Base-by-base conservation (phyloP, 306 rosid species). In the Senna siamea region DNA sequence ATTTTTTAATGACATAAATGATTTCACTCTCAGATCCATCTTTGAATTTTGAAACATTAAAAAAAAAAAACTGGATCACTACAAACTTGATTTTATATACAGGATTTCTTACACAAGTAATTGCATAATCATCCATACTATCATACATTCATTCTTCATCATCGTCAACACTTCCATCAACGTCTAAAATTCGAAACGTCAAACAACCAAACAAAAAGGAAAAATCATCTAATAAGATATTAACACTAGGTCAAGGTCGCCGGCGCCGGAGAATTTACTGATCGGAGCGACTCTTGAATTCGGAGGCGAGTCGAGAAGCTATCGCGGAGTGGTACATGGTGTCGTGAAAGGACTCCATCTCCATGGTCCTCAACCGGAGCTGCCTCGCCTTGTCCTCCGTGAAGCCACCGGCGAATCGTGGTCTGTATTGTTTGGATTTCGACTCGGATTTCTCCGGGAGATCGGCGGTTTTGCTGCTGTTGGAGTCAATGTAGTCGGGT, bases 261-360 rank as follows among this genome's bases (percentile, higher is more conserved):
- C 71, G 20, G 46, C 55, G 56, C 70, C 72, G 78, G 72, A 44
- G 6, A 66, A 14, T 34, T 81, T 74, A 87, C 19, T 0, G 73
- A 80, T 87, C 91, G 80, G 83, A 82, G 41, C 72, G 62, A 26
- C 43, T 75, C 22, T 87, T 85, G 82, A 91, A 88, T 60, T 93
- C 97, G 6, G 92, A 79, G 66, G 98, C 98, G 61, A 93, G 96
- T 17, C 98, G 79, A 55, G 89, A 82, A 54, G 98, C 98, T 84
- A 93, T 93, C 13, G 98, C 93, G 18, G 96, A 91, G 89, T 91
- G 97, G 56, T 93, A 93, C 98, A 93, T 93, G 28, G 79, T 88
- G 76, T 91, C 96, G 66, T 91, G 98, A 80, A 85, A 91, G 32
- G 96, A 17, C 53, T 86, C 87, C 13, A 86, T 75, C 2, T 82